Base-by-base conservation (phyloP, 2,329 filamentous ascomycete genomes). In the Hypoxylon rubiginosum region DNA sequence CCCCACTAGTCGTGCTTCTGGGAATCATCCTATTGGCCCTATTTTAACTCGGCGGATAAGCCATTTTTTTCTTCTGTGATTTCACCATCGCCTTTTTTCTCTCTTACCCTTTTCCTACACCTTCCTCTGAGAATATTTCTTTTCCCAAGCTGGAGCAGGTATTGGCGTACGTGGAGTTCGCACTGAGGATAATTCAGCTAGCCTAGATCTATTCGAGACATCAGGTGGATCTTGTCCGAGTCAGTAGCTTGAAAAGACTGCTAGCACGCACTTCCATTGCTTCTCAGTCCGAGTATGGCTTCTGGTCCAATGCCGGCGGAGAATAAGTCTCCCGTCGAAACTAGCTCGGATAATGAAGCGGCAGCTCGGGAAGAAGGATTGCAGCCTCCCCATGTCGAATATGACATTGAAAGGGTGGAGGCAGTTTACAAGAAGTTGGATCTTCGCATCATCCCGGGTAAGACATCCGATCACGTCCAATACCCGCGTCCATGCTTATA, bases 401-500 rank as follows among this genome's bases (percentile, higher is more conserved):
- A 86, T 64, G 81, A 84, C 62, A 73, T 82, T 32, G 83, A 84
- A 72, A 82, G 82, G 43, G 81, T 88, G 46, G 86, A 89, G 74
- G 77, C 79, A 43, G 84, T 88, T 45, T 89, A 89, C 62, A 84
- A 80, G 70, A 88, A 87, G 74, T 81, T 89, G 51, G 87, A 89
- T 75, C 76, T 78, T 26, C 85, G 87, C 71, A 88, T 89, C 73
- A 88, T 89, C 68, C 87, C 87, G 69, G 82, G 85, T 86, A 75
- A 68, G 78, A 70, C 19, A 5, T 17, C 26, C 39, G 26, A 45
- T 26, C 11, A 19, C 7, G 5, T 13, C 51, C 6, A 4, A 21
- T 17, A 17, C 13, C 24, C n/a, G 21, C 41, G 4, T 32, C 41
- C 21, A n/a, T 59, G 4, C 43, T 51, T 32, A n/a, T 59, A 32